Evolutionary conservation across 2,329 filamentous ascomycete species (phyloP), one percentile per base, ranked within the genome.

Genomic region (Truncatella angustata): DNA sequence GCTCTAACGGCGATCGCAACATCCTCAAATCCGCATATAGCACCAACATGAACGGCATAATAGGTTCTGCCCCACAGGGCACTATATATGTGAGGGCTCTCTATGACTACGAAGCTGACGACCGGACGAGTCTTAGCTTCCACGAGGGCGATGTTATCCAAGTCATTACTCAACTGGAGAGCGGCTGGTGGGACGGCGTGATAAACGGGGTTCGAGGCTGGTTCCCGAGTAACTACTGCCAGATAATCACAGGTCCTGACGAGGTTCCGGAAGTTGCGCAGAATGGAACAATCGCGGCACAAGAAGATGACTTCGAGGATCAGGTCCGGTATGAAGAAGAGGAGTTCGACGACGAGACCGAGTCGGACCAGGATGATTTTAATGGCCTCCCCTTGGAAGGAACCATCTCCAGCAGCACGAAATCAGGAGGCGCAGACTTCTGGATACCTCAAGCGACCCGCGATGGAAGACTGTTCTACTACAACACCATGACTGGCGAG

Each of bases 201-300:
- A 96, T 99, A 69, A 94, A 97, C 65, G 91, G 92, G 54, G 89
- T 96, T 61, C 87, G 94, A 67, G 94, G 94, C 68, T 99, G 94
- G 94, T 99, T 99, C 70, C 94, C 94, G 34, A 97, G 93, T 78
- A 99, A 99, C 71, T 99, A 99, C 74, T 97, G 94, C 75, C 86
- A 91, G 59, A 85, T 94, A 57, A 88, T 97, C 62, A 82, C 85
- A 54, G 86, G 85, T 61, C 81, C 87, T 47, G 87, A 90, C 61
- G 89, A 95, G 56, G 77, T 87, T 26, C 79, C 82, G 37, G 85
- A 90, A 50, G 74, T 79, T 12, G 75, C 76, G 57, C 78, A 80
- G 49, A 82, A 80, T 59, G 77, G 69, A 40, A 78, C 76, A 47
- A 70, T 79, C 50, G 77, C 82, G 51, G 80, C 79, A 49, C 72